These are phyloP conservation scores for Aspergillus novofumigatus DNA, from an alignment of 2,329 filamentous ascomycete genomes.

Conservation along the genomic window DNA sequence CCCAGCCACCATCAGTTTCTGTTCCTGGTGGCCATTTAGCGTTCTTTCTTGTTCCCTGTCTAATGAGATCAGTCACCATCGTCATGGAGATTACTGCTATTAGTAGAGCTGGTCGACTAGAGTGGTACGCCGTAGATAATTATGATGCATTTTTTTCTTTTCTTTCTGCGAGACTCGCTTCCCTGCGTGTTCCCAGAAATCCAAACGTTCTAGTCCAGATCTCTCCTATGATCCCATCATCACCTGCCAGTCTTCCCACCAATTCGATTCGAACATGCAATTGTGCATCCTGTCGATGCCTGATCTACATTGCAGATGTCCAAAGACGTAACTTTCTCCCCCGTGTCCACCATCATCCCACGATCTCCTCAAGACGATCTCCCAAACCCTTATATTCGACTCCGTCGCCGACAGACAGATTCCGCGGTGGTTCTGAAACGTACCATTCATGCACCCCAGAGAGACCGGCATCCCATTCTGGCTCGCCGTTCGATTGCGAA, in stretches of 20 bases:
- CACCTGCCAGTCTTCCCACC: not conserved
- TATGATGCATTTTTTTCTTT: not conserved
- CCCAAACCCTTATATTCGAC: not conserved
- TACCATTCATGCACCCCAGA: slow-evolving; percentile 12
- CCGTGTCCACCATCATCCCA: slow-evolving; percentile 5
- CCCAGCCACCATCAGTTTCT: not conserved
- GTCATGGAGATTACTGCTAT: not conserved
- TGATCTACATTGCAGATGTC: not conserved
- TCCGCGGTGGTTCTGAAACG: slow-evolving; percentile 12
- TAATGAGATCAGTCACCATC: not conserved
- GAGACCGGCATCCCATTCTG: slow-evolving; percentile 1
- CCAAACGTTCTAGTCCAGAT: not conserved
- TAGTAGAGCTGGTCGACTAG: not conserved
- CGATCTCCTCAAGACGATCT: not conserved
- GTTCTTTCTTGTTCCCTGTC: not conserved
- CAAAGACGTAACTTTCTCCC: not conserved
- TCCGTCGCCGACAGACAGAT: slow-evolving; percentile 17
- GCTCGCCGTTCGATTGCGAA: slow-evolving; percentile 13
- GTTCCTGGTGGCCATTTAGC: not conserved
- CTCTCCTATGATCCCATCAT: not conserved
- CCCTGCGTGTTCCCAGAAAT: not conserved
- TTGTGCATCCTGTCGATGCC: not conserved
- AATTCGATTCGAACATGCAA: not conserved
- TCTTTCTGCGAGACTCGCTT: not conserved
- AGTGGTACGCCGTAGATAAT: not conserved